Evolutionary conservation across 805 yeast genomes (phyloP).

Genomic region (Kregervanrija fluxuum): DNA sequence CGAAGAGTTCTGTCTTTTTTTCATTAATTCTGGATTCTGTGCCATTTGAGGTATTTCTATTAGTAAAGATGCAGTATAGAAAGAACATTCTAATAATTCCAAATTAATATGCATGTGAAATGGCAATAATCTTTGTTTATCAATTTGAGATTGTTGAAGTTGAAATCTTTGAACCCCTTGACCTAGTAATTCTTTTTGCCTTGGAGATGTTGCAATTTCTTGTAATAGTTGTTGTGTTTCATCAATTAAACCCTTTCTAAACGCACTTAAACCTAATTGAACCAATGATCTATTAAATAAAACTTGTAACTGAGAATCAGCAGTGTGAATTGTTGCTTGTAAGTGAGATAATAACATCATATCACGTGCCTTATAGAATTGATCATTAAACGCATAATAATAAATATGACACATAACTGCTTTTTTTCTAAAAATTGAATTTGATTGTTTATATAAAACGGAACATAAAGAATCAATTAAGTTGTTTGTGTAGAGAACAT

Average conservation of each 20-base stretch:
- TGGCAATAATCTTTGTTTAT: constrained; percentile 80
- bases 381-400: constrained; percentile 84
- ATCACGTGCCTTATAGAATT: constrained; percentile 79
- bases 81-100: constrained; percentile 90
- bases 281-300: constrained; percentile 92
- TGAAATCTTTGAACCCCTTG: constrained; percentile 77
- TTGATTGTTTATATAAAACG: constrained; percentile 55
- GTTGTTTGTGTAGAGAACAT: constrained; percentile 36
- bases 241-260: constrained; percentile 77
- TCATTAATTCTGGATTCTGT: constrained; percentile 8
- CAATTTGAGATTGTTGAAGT: constrained; percentile 36
- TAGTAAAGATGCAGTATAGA: constrained; percentile 81
- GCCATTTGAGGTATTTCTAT: constrained; percentile 91
- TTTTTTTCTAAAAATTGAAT: constrained; percentile 64
- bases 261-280: constrained; percentile 93
- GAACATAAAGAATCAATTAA: constrained; percentile 61
- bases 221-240: constrained; percentile 83
- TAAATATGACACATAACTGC: constrained; percentile 83
- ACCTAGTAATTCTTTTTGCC: constrained; percentile 88
- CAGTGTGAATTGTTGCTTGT: constrained; percentile 73
- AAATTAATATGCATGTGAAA: constrained; percentile 97
- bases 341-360: constrained; percentile 81
- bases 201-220: constrained; percentile 80
- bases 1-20: constrained; percentile 10
- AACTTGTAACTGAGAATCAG: constrained; percentile 84